Conservation (phyloP, 331 rosid species). For the Telfairia occidentalis region DNA sequence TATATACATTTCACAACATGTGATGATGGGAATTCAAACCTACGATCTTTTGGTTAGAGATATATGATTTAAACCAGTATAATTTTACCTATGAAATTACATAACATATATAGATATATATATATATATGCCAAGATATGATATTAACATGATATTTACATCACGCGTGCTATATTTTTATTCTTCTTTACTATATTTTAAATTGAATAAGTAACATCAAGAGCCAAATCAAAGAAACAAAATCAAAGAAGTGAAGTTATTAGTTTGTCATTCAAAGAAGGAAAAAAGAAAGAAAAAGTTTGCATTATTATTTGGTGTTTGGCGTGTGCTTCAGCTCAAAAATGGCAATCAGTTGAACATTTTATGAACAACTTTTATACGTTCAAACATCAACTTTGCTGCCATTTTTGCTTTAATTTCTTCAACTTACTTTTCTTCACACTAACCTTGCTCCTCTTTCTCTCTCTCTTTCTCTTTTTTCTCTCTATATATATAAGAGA, state of each 20-base stretch:
- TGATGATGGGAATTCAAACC: no score
- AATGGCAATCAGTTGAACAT: background rate
- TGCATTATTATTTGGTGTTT: background rate
- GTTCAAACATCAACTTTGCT: background rate
- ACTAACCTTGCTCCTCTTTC: background rate
- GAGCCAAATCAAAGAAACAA: no score
- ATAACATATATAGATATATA: no score
- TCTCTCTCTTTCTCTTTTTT: background rate
- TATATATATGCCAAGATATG: no score
- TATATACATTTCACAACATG: no score
- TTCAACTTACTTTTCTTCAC: background rate
- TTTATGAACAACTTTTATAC: background rate
- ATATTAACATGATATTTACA: no score
- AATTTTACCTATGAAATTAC: no score
- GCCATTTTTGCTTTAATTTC: background rate
- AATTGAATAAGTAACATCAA: background rate
- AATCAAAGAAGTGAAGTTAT: background rate
- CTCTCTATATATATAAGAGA: background rate
- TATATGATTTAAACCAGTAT: no score
- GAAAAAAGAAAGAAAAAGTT: background rate
- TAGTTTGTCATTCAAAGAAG: background rate
- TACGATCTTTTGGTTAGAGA: no score
- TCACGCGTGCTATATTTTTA: no score
- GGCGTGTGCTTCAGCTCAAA: background rate
- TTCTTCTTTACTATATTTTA: no score